Percentiles rank a stretch among this genome's conserved stretches.
phyloP scores from a whole-genome alignment of 164 flowering plant species.

The Vitis amurensis region DNA sequence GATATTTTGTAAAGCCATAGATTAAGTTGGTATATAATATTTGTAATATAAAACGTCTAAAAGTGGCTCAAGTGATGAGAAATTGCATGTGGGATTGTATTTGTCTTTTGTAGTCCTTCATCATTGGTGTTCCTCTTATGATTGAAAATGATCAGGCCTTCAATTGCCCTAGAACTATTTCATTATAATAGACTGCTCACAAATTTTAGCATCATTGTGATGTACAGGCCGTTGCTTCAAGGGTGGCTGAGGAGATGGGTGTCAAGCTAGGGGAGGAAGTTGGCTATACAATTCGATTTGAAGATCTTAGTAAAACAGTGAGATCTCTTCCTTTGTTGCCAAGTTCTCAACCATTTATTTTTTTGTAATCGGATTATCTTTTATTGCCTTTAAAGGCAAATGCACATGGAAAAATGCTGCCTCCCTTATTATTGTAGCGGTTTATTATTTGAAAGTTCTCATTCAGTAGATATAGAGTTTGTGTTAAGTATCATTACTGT shows the following conservation, averaged over 20 bases:
- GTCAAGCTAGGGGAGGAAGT: constrained; percentile 97
- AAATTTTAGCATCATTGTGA: background rate
- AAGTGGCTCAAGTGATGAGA: too few relatives aligned
- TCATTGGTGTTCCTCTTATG: too few relatives aligned
- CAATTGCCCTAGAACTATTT: background rate
- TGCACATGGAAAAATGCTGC: background rate
- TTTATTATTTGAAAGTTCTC: background rate
- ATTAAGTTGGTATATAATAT: background rate
- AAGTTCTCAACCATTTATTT: background rate
- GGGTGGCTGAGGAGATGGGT: constrained; percentile 97
- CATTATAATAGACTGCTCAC: background rate
- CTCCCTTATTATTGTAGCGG: background rate
- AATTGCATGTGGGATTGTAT: too few relatives aligned
- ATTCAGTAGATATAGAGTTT: background rate
- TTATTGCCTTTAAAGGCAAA: background rate
- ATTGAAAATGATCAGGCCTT: too few relatives aligned
- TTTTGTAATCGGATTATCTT: background rate
- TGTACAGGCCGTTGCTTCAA: constrained; percentile 79
- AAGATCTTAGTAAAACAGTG: constrained; percentile 74
- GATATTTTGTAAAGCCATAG: background rate
- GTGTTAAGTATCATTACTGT: background rate
- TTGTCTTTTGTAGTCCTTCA: too few relatives aligned
- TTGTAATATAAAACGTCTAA: background rate
- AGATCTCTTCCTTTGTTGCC: constrained; percentile 13
- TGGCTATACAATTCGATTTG: constrained; percentile 93